Evolutionary conservation across 1,284 basidiomycete genomes (phyloP).

Genomic region (Heterobasidion annosum): DNA sequence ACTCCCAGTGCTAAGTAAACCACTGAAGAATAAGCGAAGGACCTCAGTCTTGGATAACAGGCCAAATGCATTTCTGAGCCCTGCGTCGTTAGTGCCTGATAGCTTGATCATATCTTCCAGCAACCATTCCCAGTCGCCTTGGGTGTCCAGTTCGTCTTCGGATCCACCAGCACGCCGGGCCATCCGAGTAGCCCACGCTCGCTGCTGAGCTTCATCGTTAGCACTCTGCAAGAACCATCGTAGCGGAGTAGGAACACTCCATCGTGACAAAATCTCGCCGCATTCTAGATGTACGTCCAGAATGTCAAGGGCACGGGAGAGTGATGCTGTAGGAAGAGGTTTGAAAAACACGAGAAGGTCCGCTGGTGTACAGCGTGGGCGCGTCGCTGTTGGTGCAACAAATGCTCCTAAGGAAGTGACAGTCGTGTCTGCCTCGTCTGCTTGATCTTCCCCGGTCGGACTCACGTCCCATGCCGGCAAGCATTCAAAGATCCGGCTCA

Average conservation of each 20-base stretch:
- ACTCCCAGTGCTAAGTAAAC: constrained; percentile 81
- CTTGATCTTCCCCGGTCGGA: constrained; percentile 46
- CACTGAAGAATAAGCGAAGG: constrained; percentile 72
- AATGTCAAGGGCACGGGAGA: constrained; percentile 80
- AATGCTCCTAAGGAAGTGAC: constrained; percentile 73
- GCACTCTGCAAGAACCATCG: constrained; percentile 81
- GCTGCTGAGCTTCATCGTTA: constrained; percentile 58
- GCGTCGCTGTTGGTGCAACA: constrained; percentile 63
- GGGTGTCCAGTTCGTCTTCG: constrained; percentile 44
- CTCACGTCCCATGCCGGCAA: constrained; percentile 80
- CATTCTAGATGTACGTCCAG: constrained; percentile 91
- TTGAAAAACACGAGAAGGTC: constrained; percentile 80
- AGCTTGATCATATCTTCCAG: constrained; percentile 87
- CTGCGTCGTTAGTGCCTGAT: constrained; percentile 53
- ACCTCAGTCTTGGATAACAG: constrained; percentile 65
- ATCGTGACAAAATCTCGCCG: constrained; percentile 82
- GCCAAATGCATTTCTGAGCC: constrained; percentile 70
- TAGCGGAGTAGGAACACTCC: constrained; percentile 74
- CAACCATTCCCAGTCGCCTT: constrained; percentile 78
- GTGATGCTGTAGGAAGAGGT: constrained; percentile 60
- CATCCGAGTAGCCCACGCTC: constrained; percentile 82
- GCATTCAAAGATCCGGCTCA: constrained; percentile 91
- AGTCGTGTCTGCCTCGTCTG: constrained; percentile 72
- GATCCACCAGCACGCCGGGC: constrained; percentile 61
- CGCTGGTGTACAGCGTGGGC: constrained; percentile 47